Percentiles rank a stretch among this genome's conserved stretches.
Conservation (phyloP, 2,329 filamentous ascomycete genomes). For the Colletotrichum salicis region DNA sequence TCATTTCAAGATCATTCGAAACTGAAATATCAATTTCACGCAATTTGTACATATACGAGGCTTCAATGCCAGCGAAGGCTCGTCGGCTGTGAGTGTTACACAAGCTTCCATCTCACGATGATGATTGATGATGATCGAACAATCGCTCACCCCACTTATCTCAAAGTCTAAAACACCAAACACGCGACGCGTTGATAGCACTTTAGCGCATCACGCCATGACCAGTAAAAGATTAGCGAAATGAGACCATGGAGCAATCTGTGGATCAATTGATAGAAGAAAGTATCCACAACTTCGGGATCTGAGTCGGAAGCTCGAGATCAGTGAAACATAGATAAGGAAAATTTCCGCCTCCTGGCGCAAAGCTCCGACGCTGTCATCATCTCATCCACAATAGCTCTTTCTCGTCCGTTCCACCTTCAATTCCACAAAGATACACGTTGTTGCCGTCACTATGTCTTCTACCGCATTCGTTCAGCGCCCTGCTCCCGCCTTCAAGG, state of each 20-base stretch:
- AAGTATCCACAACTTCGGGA: slow-evolving; percentile 3
- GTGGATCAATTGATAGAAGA: slow-evolving; percentile 1
- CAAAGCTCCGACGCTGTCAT: slow-evolving; percentile 1
- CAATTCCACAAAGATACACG: background rate
- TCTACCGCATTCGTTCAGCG: slow-evolving; percentile 56
- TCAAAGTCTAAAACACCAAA: background rate
- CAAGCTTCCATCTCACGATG: no score
- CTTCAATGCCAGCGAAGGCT: no score
- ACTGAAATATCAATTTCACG: no score
- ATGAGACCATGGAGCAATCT: slow-evolving; percentile 8
- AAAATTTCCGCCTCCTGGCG: slow-evolving; percentile 18
- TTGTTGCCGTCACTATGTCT: slow-evolving; percentile 48
- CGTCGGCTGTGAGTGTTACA: no score
- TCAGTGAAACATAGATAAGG: slow-evolving; percentile 13
- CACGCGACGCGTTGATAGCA: slow-evolving; percentile 9
- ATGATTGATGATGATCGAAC: no score
- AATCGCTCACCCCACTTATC: background rate
- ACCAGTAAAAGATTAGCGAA: slow-evolving; percentile 7
- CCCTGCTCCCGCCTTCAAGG: slow-evolving; percentile 60
- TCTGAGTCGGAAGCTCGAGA: background rate
- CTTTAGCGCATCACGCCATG: slow-evolving; percentile 2
- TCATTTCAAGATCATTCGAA: no score
- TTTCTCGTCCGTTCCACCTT: background rate
- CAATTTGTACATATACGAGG: no score
- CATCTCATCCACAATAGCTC: slow-evolving; percentile 4